Conservation (phyloP, 2,329 filamentous ascomycete species). For the Colletotrichum chlorophyti region DNA sequence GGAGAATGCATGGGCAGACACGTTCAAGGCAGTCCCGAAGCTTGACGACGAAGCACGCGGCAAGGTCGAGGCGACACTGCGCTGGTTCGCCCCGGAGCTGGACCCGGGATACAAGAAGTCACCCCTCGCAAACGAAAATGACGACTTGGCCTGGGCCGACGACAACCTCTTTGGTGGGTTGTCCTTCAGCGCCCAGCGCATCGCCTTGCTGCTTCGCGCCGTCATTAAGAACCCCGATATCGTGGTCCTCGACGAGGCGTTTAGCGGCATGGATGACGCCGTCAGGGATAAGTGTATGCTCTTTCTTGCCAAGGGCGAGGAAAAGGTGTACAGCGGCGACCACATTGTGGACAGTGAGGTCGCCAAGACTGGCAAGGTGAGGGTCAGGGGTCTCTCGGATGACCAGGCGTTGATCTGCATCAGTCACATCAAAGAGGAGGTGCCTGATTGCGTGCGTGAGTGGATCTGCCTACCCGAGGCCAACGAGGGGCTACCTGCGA, state of each 20-base stretch:
- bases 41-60: conserved; percentile 63
- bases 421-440: conserved; percentile 88
- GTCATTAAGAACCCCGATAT: conserved; percentile 83
- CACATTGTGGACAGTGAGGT: conserved; percentile 54
- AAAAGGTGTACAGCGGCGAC: conserved; percentile 46
- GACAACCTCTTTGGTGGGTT: conserved; percentile 74
- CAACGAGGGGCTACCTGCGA: conserved; percentile 64
- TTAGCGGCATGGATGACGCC: conserved; percentile 81
- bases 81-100: conserved; percentile 82
- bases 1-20: conserved; percentile 90
- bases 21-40: conserved; percentile 75
- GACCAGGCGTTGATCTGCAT: conserved; percentile 89
- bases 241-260: conserved; percentile 86
- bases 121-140: conserved; percentile 28
- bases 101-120: conserved; percentile 55
- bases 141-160: conserved; percentile 68
- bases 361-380: conserved; percentile 51
- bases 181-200: conserved; percentile 82
- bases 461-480: conserved; percentile 87
- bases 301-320: conserved; percentile 75
- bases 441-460: conserved; percentile 81
- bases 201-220: conserved; percentile 83
- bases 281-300: conserved; percentile 87
- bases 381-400: conserved; percentile 67
- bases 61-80: conserved; percentile 73